Percentiles rank a stretch among this genome's conserved stretches.
Conservation (phyloP, 768 basidiomycete species). For the Suillus decipiens region DNA sequence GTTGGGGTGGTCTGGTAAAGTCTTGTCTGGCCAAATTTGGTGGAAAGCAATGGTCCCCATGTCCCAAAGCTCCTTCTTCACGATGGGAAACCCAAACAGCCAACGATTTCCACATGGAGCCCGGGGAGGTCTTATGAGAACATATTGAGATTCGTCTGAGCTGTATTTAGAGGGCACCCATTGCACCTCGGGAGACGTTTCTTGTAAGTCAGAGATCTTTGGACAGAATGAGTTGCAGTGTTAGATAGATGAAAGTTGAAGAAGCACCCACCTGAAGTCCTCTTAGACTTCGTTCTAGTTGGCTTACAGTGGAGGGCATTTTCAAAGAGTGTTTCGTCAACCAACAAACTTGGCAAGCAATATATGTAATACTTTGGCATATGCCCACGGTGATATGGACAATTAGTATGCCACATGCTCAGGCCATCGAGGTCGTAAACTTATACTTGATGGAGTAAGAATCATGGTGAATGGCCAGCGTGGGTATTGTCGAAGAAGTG, state of each 20-base stretch:
- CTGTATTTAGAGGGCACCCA: conserved; percentile 1
- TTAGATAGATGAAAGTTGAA: not conserved
- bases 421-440: no score
- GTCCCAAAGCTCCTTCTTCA: not conserved
- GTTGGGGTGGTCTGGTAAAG: not conserved
- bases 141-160: not conserved
- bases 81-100: not conserved
- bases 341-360: not conserved
- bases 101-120: not conserved
- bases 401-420: no score
- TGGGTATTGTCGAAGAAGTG: no score
- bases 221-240: not conserved
- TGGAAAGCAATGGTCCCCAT: not conserved
- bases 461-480: not conserved
- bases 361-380: not conserved
- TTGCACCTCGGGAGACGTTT: not conserved
- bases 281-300: not conserved
- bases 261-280: not conserved
- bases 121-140: conserved; percentile 2
- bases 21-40: not conserved
- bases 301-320: not conserved
- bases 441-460: not conserved
- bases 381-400: not conserved
- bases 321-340: not conserved
- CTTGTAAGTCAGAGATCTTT: not conserved